Percentiles rank a stretch among this genome's conserved stretches.
phyloP scores from a whole-genome alignment of 208 protist species.

The Trypanosoma boissoni region DNA sequence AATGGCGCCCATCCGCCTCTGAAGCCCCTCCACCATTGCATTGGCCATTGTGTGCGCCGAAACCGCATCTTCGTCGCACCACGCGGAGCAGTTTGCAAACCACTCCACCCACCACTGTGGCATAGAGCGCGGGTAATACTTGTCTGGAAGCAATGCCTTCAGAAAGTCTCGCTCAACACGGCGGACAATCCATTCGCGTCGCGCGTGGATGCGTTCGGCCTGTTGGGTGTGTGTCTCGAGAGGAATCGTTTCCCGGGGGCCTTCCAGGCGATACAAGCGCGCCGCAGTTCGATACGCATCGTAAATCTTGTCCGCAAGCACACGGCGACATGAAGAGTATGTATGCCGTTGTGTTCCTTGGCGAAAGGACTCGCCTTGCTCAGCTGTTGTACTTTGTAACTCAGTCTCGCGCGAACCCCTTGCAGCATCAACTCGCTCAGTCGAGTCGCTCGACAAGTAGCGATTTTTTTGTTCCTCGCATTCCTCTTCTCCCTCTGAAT shows the following conservation, averaged over 20 bases:
- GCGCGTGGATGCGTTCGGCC: too few relatives aligned
- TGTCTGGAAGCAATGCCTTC: conserved; percentile 18
- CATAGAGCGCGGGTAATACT: conserved; percentile 24
- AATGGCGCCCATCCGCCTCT: neutral
- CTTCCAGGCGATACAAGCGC: neutral
- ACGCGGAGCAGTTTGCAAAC: conserved; percentile 15
- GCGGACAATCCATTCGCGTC: conserved; percentile 19
- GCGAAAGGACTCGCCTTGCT: neutral
- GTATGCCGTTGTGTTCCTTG: neutral
- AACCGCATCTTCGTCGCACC: conserved; percentile 19
- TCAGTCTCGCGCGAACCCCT: neutral
- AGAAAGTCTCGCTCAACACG: conserved; percentile 21
- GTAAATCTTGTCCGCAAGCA: conserved; percentile 14
- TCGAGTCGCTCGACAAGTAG: neutral
- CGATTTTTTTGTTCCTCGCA: neutral
- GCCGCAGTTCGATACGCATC: conserved; percentile 7
- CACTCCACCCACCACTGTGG: conserved; percentile 30
- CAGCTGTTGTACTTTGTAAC: neutral
- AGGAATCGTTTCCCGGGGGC: neutral
- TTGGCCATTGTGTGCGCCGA: conserved; percentile 18
- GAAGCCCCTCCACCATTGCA: conserved; percentile 14
- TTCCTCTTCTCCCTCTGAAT: neutral
- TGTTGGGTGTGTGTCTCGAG: too few relatives aligned
- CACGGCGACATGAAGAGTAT: conserved; percentile 21
- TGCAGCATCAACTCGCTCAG: neutral